Evolutionary conservation across 768 basidiomycete genomes (phyloP).

Genomic region (Rhodotorula diobovata): DNA sequence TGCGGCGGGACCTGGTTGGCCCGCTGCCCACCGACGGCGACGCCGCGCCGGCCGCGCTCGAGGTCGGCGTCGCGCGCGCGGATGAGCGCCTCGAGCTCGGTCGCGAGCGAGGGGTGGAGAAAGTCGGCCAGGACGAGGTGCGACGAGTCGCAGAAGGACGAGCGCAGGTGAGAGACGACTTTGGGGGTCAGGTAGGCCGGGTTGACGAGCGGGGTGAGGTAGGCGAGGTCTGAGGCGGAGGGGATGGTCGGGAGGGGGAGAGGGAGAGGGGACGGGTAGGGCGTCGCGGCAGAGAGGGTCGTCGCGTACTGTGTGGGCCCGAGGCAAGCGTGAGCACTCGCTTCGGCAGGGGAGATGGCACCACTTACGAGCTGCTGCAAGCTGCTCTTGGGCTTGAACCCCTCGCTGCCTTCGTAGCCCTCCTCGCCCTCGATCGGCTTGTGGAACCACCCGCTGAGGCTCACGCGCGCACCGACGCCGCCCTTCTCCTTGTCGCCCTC

Average conservation of each 20-base stretch:
- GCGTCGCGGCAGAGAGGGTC: conserved; percentile 51
- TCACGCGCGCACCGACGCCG: conserved; percentile 64
- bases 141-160: conserved; percentile 78
- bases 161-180: conserved; percentile 71
- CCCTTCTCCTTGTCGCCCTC: conserved; percentile 57
- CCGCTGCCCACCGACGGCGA: conserved; percentile 52
- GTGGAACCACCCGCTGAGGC: conserved; percentile 97
- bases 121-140: conserved; percentile 84
- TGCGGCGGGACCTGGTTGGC: conserved; percentile 60
- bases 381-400: conserved; percentile 62
- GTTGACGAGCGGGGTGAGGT: conserved; percentile 79
- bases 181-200: conserved; percentile 80
- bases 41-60: conserved; percentile 29
- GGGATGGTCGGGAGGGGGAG: conserved; percentile 52
- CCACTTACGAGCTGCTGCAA: conserved; percentile 80
- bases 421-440: conserved; percentile 84
- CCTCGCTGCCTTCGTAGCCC: conserved; percentile 62
- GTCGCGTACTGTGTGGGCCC: conserved; percentile 23
- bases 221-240: conserved; percentile 59
- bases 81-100: conserved; percentile 62
- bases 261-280: conserved; percentile 44
- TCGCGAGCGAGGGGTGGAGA: conserved; percentile 65
- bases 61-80: conserved; percentile 60
- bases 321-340: neutral
- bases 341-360: neutral